A percentile compares a stretch with the other conserved stretches of the same genome.
Conservation (phyloP, 2,329 filamentous ascomycete species). For the Alternaria brassicae region DNA sequence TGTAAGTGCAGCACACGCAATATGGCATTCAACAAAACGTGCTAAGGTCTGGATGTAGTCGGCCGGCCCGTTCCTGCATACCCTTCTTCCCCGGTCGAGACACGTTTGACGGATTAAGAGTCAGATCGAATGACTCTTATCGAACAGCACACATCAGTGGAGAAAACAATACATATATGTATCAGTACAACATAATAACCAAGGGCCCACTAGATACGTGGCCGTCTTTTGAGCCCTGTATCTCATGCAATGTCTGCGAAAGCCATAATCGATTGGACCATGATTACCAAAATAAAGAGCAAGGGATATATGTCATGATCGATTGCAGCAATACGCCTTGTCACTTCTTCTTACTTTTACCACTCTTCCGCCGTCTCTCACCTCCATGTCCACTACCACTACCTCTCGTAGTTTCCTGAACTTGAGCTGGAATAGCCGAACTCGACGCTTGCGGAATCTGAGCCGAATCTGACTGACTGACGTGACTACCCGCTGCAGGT, state of each 20-base stretch:
- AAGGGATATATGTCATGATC: not conserved
- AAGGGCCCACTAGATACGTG: conserved; percentile 17
- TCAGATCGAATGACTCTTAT: conserved; percentile 13
- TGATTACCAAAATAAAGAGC: not conserved
- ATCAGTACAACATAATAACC: conserved; percentile 9
- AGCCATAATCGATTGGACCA: conserved; percentile 4
- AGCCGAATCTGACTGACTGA: conserved; percentile 34
- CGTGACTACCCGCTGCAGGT: conserved; percentile 20
- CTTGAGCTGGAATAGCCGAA: conserved; percentile 16
- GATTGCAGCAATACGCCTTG: conserved; percentile 1
- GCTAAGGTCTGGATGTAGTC: conserved; percentile 9
- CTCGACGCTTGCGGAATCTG: conserved; percentile 18
- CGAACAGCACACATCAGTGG: conserved; percentile 18
- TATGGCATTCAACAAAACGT: conserved; percentile 16
- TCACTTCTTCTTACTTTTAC: conserved; percentile 32
- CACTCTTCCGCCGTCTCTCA: conserved; percentile 37
- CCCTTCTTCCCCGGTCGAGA: conserved; percentile 13
- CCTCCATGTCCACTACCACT: conserved; percentile 31
- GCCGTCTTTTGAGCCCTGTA: conserved; percentile 3
- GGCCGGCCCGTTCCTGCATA: conserved; percentile 11
- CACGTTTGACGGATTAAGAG: conserved; percentile 1
- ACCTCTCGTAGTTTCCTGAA: conserved; percentile 22
- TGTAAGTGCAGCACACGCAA: conserved; percentile 14
- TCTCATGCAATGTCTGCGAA: conserved; percentile 7
- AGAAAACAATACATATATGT: conserved; percentile 14